A percentile compares a stretch with the other conserved stretches of the same genome.
Evolutionary conservation across 352 stramenopile genomes (phyloP).

Genomic region (Pythium dissimile): DNA sequence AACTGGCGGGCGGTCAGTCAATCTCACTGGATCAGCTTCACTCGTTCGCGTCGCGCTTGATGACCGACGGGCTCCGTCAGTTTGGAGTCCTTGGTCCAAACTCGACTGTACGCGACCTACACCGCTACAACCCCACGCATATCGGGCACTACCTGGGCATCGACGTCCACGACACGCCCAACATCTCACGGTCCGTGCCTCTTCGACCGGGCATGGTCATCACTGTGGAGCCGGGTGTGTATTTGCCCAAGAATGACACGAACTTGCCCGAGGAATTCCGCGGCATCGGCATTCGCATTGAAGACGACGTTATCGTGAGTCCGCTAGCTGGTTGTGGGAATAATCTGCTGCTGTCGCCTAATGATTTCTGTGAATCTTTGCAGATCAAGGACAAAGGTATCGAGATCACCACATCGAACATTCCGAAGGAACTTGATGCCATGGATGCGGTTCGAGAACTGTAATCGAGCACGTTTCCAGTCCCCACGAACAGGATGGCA

Average conservation of each 20-base stretch:
- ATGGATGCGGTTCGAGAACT: conserved; percentile 56
- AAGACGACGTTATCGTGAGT: conserved; percentile 82
- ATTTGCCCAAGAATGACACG: conserved; percentile 71
- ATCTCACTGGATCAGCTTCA: conserved; percentile 76
- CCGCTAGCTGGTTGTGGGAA: neutral
- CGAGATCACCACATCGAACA: conserved; percentile 61
- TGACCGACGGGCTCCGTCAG: conserved; percentile 60
- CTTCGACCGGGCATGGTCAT: conserved; percentile 77
- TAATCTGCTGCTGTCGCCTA: neutral
- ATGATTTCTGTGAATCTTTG: conserved; percentile 2
- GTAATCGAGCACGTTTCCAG: conserved; percentile 17
- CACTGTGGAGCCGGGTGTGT: conserved; percentile 81
- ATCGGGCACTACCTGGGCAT: conserved; percentile 84
- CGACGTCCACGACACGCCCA: conserved; percentile 79
- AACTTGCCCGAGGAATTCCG: conserved; percentile 69
- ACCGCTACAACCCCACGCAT: conserved; percentile 86
- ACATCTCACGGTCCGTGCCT: conserved; percentile 52
- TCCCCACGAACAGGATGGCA: too few relatives aligned
- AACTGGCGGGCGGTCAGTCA: conserved; percentile 41
- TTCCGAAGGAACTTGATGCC: conserved; percentile 67
- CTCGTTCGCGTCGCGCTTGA: conserved; percentile 64
- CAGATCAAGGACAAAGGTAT: conserved; percentile 76
- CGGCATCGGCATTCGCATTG: conserved; percentile 82
- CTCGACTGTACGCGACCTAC: conserved; percentile 51
- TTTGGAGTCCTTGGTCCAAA: conserved; percentile 53